These are phyloP conservation scores for Erigeron canadensis DNA, from an alignment of 129 eudicot species.

Conservation along the genomic window DNA sequence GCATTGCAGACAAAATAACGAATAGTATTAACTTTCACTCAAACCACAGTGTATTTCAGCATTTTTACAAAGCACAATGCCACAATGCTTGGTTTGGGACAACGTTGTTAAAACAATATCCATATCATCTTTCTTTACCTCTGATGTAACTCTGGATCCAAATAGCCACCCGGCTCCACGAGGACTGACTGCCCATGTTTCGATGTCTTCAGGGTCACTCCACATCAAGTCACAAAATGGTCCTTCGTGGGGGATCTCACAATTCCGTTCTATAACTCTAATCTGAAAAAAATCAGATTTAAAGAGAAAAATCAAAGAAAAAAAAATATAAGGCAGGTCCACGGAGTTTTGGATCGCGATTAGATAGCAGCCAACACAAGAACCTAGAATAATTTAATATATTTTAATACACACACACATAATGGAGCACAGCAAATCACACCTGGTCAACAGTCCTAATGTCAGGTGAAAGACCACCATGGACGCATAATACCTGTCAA, in stretches of 20 bases:
- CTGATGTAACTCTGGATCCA: slow-evolving; percentile 97
- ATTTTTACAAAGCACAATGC: slow-evolving; percentile 5
- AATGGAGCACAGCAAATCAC: slow-evolving; percentile 28
- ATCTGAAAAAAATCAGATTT: slow-evolving; percentile 50
- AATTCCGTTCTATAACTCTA: slow-evolving; percentile 86
- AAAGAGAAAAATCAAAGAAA: slow-evolving; percentile 7
- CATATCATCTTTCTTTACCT: slow-evolving; percentile 40
- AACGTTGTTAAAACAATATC: background rate
- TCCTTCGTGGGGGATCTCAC: slow-evolving; percentile 99
- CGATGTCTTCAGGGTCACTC: slow-evolving; percentile 99
- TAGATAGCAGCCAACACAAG: slow-evolving; percentile 12
- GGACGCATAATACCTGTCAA: slow-evolving; percentile 88
- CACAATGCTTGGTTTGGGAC: background rate
- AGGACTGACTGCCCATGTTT: slow-evolving; percentile 99
- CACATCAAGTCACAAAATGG: slow-evolving; percentile 99
- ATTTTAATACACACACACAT: background rate
- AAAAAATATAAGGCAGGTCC: background rate
- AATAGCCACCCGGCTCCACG: slow-evolving; percentile 99
- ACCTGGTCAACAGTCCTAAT: slow-evolving; percentile 96
- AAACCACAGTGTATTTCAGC: slow-evolving; percentile 2
- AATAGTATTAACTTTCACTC: background rate
- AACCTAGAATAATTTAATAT: slow-evolving; percentile 9
- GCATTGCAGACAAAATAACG: background rate
- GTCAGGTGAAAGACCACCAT: slow-evolving; percentile 99
- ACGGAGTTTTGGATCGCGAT: slow-evolving; percentile 2